phyloP scores from a whole-genome alignment of 1,139 yeast genomes.

The Diutina pseudorugosa region DNA sequence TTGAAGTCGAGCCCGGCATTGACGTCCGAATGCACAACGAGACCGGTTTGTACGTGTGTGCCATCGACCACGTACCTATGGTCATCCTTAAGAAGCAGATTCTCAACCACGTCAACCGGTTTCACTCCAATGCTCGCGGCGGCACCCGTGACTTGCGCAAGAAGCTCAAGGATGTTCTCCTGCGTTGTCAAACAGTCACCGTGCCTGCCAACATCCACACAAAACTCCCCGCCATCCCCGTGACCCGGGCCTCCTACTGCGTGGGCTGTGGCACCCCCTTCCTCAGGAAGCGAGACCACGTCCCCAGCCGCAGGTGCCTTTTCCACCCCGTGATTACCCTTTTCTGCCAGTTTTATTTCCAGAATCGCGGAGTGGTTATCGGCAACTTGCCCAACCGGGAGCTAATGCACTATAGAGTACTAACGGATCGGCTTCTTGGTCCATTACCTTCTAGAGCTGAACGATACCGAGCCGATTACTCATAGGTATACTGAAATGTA shows the following conservation, averaged over 20 bases:
- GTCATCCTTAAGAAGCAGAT: background rate
- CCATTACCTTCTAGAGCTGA: too few species aligned
- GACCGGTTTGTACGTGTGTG: background rate
- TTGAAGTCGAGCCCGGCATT: too few species aligned
- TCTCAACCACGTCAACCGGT: background rate
- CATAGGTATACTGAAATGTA: too few species aligned
- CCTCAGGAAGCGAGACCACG: too few species aligned
- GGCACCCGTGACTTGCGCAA: background rate
- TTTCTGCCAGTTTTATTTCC: too few species aligned
- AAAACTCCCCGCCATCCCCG: background rate
- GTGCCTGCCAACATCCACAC: background rate
- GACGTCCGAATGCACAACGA: background rate
- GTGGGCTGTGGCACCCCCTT: background rate
- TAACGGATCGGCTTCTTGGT: too few species aligned
- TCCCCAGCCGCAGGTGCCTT: too few species aligned
- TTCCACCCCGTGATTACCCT: too few species aligned
- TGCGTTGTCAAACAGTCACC: background rate
- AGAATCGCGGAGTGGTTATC: background rate
- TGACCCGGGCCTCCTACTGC: background rate
- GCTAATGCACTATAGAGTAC: too few species aligned
- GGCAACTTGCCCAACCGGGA: background rate
- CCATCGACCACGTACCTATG: background rate
- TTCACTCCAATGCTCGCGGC: background rate
- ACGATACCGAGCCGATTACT: too few species aligned
- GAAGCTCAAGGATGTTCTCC: background rate